A percentile compares a stretch with the other conserved stretches of the same genome.
Evolutionary conservation across 208 protist genomes (phyloP).

Genomic region (Leishmania martiniquensis): DNA sequence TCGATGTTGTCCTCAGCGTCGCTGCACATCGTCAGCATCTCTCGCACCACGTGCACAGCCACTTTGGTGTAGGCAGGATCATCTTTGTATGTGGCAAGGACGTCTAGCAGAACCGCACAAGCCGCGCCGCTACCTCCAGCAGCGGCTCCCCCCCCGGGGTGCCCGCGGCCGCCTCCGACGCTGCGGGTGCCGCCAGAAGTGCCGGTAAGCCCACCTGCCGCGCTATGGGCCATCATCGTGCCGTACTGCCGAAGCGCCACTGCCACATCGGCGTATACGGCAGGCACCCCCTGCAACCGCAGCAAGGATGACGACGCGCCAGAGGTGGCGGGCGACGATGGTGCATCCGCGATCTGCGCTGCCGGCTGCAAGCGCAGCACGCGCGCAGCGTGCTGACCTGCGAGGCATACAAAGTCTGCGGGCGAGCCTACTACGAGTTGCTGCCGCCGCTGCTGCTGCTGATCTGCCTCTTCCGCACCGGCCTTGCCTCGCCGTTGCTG

Average conservation of each 20-base stretch:
- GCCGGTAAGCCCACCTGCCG: background rate
- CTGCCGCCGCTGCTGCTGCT: background rate
- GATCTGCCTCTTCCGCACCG: background rate
- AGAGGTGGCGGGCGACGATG: background rate
- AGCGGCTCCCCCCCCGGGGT: slow-evolving; percentile 7
- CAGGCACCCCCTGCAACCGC: slow-evolving; percentile 42
- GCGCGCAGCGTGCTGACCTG: slow-evolving; percentile 11
- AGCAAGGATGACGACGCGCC: background rate
- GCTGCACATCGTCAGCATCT: slow-evolving; percentile 43
- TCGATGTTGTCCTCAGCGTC: slow-evolving; percentile 19
- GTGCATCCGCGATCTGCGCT: background rate
- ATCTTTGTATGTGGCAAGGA: slow-evolving; percentile 38
- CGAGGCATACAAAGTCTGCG: slow-evolving; percentile 18
- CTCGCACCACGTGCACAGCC: slow-evolving; percentile 47
- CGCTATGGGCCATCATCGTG: background rate
- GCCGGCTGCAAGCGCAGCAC: slow-evolving; percentile 10
- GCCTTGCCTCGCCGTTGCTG: background rate
- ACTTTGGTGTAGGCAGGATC: slow-evolving; percentile 57
- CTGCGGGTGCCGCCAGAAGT: background rate
- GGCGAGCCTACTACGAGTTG: slow-evolving; percentile 7
- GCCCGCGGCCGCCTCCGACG: background rate
- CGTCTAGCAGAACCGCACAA: slow-evolving; percentile 32
- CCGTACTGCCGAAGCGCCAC: slow-evolving; percentile 31
- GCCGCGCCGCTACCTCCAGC: background rate
- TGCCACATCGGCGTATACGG: slow-evolving; percentile 39